Base-by-base conservation (phyloP, 805 yeast genomes). In the Yamadazyma phyllophila region DNA sequence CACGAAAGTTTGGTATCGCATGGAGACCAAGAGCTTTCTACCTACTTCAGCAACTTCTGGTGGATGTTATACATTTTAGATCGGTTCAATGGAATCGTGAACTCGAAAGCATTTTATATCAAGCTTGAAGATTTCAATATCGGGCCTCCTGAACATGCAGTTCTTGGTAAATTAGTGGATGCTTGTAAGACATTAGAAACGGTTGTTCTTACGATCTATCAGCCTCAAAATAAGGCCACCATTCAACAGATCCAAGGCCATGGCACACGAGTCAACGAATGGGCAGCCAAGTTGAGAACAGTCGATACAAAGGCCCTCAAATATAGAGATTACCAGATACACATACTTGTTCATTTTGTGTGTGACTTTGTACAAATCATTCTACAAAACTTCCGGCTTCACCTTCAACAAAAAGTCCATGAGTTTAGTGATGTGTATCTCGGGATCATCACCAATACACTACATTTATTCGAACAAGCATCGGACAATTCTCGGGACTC, bases 41-140 rank as follows among this genome's bases (percentile, higher is more conserved):
- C 44, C 3, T 61, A 63, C 38, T 49, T 59, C 13, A 12, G 31
- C 8, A 54, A 60, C 34, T 47, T 67, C 14, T 67, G 70, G 68
- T 67, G 71, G 71, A 51, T 58, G 36, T 55, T 66, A 37, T 66
- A 55, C 44, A 47, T 66, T 2, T 46, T 67, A 36, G 73, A 67
- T 48, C 47, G 69, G 16, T 59, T 65, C 49, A 66, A 58, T 47
- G 68, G 63, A 7, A 44, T 64, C 13, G 53, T 59, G 10, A 63
- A 60, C 48, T 49, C 59, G 17, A 45, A 69, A 17, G 55, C 60
- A 2, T 48, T 64, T 27, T 60, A 65, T 44, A 59, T 67, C 34
- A 54, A 58, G 38, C 53, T 52, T 24, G 65, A 60, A 16, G 73
- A 67, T 52, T 66, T 60, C 54, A 64, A 67, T 47, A 46, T 36